These are phyloP conservation scores for Penicillium roqueforti DNA, from an alignment of 495 filamentous ascomycete species.

Conservation along the genomic window DNA sequence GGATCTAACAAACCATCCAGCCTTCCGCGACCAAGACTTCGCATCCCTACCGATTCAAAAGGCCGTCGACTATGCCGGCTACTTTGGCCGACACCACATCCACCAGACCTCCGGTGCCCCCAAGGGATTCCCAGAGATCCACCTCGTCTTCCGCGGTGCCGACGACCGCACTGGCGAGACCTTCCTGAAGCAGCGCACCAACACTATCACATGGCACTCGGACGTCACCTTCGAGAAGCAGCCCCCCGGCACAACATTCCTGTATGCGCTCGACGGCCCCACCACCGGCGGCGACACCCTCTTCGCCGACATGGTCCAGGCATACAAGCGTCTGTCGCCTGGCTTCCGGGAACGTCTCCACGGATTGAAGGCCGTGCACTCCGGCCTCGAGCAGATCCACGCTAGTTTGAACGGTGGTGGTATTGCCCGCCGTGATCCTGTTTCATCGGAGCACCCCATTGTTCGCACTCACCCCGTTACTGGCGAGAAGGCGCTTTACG, in stretches of 20 bases:
- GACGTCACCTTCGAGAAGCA: constrained; percentile 63
- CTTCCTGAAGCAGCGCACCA: constrained; percentile 52
- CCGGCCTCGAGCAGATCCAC: constrained; percentile 51
- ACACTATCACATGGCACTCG: constrained; percentile 61
- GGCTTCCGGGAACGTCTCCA: constrained; percentile 55
- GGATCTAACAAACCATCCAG: constrained; percentile 17
- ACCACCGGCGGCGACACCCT: constrained; percentile 61
- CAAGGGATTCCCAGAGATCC: constrained; percentile 55
- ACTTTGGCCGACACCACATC: constrained; percentile 61
- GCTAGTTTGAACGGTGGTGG: constrained; percentile 46
- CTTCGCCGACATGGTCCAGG: constrained; percentile 54
- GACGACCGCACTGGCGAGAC: constrained; percentile 45
- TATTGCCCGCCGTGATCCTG: constrained; percentile 51
- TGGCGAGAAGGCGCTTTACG: constrained; percentile 78
- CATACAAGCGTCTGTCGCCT: constrained; percentile 54
- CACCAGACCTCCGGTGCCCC: constrained; percentile 60
- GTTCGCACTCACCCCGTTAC: constrained; percentile 57
- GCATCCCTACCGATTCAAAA: constrained; percentile 53
- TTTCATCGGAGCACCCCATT: constrained; percentile 54
- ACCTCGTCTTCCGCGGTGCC: constrained; percentile 57
- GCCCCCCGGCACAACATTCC: constrained; percentile 61
- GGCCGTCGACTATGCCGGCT: constrained; percentile 52
- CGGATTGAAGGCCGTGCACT: constrained; percentile 57
- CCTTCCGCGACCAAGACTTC: constrained; percentile 60
- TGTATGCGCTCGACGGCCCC: constrained; percentile 59